Conservation (phyloP, 257 asterid species). For the Salvia hispanica region DNA sequence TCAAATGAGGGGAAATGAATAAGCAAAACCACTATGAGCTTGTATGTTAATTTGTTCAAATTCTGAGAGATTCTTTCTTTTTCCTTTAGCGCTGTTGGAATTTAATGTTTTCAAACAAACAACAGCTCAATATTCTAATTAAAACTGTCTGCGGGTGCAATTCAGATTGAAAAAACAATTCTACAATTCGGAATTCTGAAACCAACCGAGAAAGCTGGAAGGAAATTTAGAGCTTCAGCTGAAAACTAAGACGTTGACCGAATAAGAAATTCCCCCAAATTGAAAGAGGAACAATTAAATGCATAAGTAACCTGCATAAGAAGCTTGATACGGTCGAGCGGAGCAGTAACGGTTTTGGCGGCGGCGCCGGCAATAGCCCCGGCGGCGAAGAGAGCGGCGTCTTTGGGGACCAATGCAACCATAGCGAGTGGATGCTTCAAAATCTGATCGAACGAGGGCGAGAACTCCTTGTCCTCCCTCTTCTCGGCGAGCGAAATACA, state of each 20-base stretch:
- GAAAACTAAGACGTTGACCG: neutral
- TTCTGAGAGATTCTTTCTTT: neutral
- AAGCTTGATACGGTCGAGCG: conserved; percentile 92
- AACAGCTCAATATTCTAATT: neutral
- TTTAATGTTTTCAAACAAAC: conserved; percentile 13
- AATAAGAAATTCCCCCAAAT: conserved; percentile 8
- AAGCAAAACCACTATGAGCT: conserved; percentile 6
- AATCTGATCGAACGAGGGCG: conserved; percentile 69
- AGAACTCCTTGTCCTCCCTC: conserved; percentile 49
- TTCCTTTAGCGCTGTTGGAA: neutral
- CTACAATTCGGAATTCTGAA: neutral
- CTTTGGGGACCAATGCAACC: conserved; percentile 78
- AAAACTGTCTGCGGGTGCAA: neutral
- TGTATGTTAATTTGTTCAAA: neutral
- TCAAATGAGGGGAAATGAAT: conserved; percentile 11
- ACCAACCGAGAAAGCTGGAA: neutral
- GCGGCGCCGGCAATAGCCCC: conserved; percentile 95
- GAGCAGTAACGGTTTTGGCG: conserved; percentile 89
- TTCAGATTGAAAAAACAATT: neutral
- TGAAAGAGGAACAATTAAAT: neutral
- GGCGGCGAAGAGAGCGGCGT: conserved; percentile 83
- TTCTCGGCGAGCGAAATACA: conserved; percentile 63
- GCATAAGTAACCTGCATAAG: conserved; percentile 72
- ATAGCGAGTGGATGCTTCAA: conserved; percentile 72
- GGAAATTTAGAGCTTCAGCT: neutral